Base-by-base conservation (phyloP, 305 asterid genomes). In the Petunia hybrid region DNA sequence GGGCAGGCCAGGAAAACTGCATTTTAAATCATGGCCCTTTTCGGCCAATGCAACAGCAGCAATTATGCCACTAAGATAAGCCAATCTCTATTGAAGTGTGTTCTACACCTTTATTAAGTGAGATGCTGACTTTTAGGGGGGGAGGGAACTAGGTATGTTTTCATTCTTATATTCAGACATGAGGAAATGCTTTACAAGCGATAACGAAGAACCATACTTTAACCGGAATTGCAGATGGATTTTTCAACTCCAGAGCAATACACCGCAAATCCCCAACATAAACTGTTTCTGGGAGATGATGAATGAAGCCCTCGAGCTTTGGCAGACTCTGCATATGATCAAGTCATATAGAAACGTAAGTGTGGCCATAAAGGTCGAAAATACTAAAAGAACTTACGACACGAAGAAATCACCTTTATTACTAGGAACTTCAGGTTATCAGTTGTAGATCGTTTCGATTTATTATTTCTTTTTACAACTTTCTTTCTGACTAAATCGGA, bases 261-360 rank as follows among this genome's bases (percentile, higher is more conserved):
- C 90, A 86, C 61, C 93, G 91, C 81, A 93, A 86, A 82, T 97
- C 97, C 80, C 99, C 99, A 80, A 89, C 91, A 89, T 89, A 91
- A 82, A 93, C 95, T 80, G 94, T 83, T 80, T 80, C 83, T 55
- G 97, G 99, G 48, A 93, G 85, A 88, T 89, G 85, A 83, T 86
- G 87, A 84, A 97, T 81, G 85, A 82, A 62, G 68, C 98, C 97
- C 87, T 93, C 95, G 84, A 97, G 97, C 91, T 93, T 94, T 81
- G 99, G 99, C 82, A 91, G 84, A 88, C 88, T 92, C 99, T 97
- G 91, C 80, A 86, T 63, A 81, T 75, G 62, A 84, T 87, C 82
- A 83, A 51, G 65, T 39, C 83, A 87, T 51, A 73, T 13, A 59
- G 40, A 48, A 36, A 74, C 42, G 76, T 53, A 77, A 53, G 80